These are phyloP conservation scores for Acanthamoeba castellanii DNA, from an alignment of 208 protist species.

Conservation along the genomic window DNA sequence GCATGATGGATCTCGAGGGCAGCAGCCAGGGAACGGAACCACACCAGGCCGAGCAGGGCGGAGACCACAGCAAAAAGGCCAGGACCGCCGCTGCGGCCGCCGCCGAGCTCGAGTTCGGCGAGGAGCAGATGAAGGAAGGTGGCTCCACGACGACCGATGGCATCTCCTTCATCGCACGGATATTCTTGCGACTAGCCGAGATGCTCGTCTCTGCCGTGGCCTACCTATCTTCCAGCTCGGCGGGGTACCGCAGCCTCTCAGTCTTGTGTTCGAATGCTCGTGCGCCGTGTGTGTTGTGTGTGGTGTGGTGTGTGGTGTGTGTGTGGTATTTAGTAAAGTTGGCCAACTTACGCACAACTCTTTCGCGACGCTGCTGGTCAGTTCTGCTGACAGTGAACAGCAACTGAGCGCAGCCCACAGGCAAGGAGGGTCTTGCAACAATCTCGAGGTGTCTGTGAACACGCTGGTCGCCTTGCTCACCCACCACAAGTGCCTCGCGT, in stretches of 20 bases:
- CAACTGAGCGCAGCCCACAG: not conserved
- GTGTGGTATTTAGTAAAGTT: no score
- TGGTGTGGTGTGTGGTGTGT: no score
- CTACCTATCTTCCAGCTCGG: not conserved
- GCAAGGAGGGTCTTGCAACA: not conserved
- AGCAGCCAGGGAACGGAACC: not conserved
- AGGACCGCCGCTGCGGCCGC: not conserved
- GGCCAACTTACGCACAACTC: no score
- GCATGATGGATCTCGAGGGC: constrained; percentile 1
- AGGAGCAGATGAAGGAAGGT: not conserved
- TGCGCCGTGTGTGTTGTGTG: no score
- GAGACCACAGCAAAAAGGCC: not conserved
- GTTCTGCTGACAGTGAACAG: not conserved
- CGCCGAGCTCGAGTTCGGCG: not conserved
- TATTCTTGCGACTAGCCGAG: not conserved
- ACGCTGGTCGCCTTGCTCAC: not conserved
- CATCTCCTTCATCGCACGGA: constrained; percentile 48
- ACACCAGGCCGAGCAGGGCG: not conserved
- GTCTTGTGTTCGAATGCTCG: no score
- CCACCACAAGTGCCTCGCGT: constrained; percentile 22
- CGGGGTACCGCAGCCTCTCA: not conserved
- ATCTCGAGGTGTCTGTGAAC: not conserved
- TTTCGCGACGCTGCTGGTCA: not conserved
- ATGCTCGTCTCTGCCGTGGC: constrained; percentile 5
- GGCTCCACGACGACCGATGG: not conserved